Percentiles rank a stretch among this genome's conserved stretches.
These are phyloP conservation scores for Neurospora sp. DNA, from an alignment of 495 filamentous ascomycete species.

Conservation along the genomic window DNA sequence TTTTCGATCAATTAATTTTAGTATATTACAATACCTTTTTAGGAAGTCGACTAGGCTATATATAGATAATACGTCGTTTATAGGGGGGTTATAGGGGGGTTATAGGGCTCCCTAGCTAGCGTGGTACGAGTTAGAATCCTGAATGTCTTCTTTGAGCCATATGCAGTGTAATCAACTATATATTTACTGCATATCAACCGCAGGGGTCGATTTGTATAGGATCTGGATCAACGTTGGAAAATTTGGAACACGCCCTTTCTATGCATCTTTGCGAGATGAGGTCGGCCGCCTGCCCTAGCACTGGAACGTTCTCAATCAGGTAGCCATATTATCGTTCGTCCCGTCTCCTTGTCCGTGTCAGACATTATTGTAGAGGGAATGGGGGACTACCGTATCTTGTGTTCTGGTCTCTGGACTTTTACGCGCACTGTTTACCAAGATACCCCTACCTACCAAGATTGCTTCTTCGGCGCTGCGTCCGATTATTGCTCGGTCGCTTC, in stretches of 20 bases:
- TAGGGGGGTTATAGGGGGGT: too few relatives aligned
- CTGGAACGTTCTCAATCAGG: neutral
- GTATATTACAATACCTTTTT: too few relatives aligned
- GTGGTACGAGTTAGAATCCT: too few relatives aligned
- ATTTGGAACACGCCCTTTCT: neutral
- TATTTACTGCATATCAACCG: too few relatives aligned
- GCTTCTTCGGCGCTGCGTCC: neutral
- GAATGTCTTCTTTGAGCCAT: too few relatives aligned
- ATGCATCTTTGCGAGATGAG: constrained; percentile 10
- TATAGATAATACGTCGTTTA: too few relatives aligned
- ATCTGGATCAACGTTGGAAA: too few relatives aligned
- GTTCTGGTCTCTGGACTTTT: neutral
- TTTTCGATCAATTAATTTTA: too few relatives aligned
- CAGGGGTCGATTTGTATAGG: too few relatives aligned
- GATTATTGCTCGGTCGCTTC: neutral
- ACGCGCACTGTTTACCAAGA: neutral
- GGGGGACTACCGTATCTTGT: neutral
- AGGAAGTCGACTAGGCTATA: too few relatives aligned
- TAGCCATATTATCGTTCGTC: neutral
- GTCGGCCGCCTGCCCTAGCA: neutral
- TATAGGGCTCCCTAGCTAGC: too few relatives aligned
- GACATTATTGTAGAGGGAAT: neutral
- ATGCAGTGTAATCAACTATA: too few relatives aligned
- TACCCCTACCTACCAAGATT: neutral
- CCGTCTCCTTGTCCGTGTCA: neutral